These are phyloP conservation scores for Mariannaea elegans DNA, from an alignment of 2,329 filamentous ascomycete genomes.

Conservation along the genomic window DNA sequence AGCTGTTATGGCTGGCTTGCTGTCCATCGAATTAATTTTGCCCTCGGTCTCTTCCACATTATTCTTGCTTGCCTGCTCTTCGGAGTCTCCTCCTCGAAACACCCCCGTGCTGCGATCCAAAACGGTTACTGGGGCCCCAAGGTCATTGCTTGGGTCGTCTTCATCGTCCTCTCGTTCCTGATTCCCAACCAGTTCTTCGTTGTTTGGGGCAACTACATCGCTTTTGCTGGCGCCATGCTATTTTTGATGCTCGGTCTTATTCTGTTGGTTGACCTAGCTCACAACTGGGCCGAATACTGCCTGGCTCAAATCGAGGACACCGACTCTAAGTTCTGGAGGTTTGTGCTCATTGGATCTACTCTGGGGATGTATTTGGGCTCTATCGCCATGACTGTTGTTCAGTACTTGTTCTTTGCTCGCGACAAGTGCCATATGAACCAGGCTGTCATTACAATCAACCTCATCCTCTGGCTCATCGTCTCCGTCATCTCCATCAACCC, in stretches of 20 bases:
- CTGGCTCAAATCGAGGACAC: conserved; percentile 90
- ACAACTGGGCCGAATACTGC: conserved; percentile 97
- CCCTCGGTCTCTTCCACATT: conserved; percentile 91
- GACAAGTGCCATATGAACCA: conserved; percentile 94
- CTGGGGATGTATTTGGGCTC: conserved; percentile 92
- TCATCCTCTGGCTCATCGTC: conserved; percentile 82
- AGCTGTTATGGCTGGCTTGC: conserved; percentile 96
- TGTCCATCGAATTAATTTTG: conserved; percentile 97
- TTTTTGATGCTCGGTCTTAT: conserved; percentile 94
- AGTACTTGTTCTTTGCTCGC: conserved; percentile 95
- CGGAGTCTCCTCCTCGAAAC: conserved; percentile 86
- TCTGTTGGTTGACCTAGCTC: conserved; percentile 91
- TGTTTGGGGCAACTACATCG: conserved; percentile 94
- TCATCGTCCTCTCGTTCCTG: conserved; percentile 92
- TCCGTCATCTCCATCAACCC: conserved; percentile 91
- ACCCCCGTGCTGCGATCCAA: conserved; percentile 86
- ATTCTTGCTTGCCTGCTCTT: conserved; percentile 85
- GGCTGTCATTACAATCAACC: conserved; percentile 91
- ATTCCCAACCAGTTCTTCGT: conserved; percentile 96
- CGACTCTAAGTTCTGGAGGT: conserved; percentile 86
- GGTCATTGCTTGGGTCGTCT: conserved; percentile 84
- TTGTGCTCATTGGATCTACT: conserved; percentile 89
- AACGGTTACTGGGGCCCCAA: conserved; percentile 99
- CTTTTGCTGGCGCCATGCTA: conserved; percentile 86
- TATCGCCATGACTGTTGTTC: conserved; percentile 91